Base-by-base conservation (phyloP, 2,329 filamentous ascomycete species). In the Diaporthe humulicola region DNA sequence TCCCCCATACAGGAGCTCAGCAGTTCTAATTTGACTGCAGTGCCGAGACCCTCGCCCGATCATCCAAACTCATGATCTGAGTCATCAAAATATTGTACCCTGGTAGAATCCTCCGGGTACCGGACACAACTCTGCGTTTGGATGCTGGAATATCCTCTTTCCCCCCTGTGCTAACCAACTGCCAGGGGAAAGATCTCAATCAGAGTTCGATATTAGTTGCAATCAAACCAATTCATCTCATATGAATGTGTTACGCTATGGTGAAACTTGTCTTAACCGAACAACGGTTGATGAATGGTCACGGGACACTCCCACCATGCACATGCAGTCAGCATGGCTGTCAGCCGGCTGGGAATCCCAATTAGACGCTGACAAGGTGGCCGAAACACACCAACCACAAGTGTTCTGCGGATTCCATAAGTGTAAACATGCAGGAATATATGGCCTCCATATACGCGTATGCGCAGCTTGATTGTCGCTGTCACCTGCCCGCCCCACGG, bases 271-370 rank as follows among this genome's bases (percentile, higher is more conserved):
- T 67, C 8, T 48, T n/a, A 28, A 28, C 14, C 22, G 7, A 38
- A 33, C 3, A 15, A 28, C 22, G 12, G n/a, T 17, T 38, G 48
- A 25, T 38, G n/a, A 19, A 8, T 48, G 15, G 64, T 67, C 45
- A 67, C 64, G 45, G 28, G 64, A 52, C 45, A 38, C 4, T n/a
- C 10, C 30, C 45, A 52, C 4, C 45, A 67, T 67, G 64, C 64
- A 22, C 45, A 67, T 67, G 64, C 64, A 22, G 64, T 52, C 64
- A 52, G 64, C 45, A 67, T 8, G 58, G n/a, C 36, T 42, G 33
- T 42, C 30, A 52, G 42, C 30, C 7, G 61, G 12, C 45, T 38
- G 22, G 50, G 7, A 25, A 9, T 45, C 61, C 17, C 36, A 50
- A 12, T 50, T 33, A 25, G 8, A 67, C 25, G 7, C n/a, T 33